Conservation (phyloP, 2,329 filamentous ascomycete genomes). For the Waltergamsia citrina region DNA sequence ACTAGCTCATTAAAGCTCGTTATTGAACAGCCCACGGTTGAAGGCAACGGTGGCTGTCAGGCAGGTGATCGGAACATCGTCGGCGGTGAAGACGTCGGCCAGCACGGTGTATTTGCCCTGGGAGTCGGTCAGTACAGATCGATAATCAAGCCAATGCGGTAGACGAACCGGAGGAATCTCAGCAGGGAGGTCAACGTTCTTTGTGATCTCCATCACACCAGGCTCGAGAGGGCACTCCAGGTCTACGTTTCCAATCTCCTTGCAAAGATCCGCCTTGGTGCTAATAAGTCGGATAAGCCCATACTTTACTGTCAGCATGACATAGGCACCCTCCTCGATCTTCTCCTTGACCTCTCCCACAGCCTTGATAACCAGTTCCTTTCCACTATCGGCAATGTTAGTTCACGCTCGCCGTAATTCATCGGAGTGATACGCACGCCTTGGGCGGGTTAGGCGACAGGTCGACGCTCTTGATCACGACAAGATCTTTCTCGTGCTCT, state of each 20-base stretch:
- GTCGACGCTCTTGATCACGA: constrained; percentile 72
- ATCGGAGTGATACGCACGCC: constrained; percentile 44
- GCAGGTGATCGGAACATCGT: constrained; percentile 74
- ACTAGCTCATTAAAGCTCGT: constrained; percentile 25
- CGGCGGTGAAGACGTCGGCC: constrained; percentile 72
- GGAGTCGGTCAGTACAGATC: neutral
- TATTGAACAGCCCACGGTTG: constrained; percentile 25
- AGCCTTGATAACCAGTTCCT: constrained; percentile 69
- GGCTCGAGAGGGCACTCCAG: constrained; percentile 80
- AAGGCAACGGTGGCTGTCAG: constrained; percentile 68
- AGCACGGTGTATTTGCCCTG: constrained; percentile 85
- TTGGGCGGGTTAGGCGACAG: constrained; percentile 77
- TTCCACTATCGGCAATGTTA: constrained; percentile 46
- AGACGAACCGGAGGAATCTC: constrained; percentile 78
- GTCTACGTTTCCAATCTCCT: constrained; percentile 81
- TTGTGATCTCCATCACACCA: constrained; percentile 63
- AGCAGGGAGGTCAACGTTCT: constrained; percentile 74
- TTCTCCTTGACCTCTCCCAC: constrained; percentile 62
- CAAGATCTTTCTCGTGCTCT: constrained; percentile 58
- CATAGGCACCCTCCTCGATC: constrained; percentile 71
- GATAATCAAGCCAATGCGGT: neutral
- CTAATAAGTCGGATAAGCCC: constrained; percentile 84
- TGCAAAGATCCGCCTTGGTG: constrained; percentile 75
- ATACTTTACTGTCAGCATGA: constrained; percentile 83
- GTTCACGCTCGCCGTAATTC: neutral